These are phyloP conservation scores for Arthroderma sp. DNA, from an alignment of 2,329 filamentous ascomycete species.

Conservation along the genomic window DNA sequence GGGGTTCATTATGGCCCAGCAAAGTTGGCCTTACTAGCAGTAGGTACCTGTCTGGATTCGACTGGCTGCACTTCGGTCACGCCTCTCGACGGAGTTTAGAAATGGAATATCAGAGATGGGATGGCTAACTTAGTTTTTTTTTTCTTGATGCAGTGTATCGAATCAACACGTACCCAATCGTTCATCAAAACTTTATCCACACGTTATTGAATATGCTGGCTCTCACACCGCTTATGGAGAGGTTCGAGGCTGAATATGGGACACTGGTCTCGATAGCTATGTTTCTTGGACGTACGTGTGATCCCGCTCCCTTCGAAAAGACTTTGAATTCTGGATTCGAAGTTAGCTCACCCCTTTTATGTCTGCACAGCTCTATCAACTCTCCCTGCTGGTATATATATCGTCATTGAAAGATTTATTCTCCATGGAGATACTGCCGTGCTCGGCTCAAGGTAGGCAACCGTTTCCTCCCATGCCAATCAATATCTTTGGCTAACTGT, in stretches of 20 bases:
- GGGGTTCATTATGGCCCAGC: conserved; percentile 66
- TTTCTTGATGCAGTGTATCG: conserved; percentile 56
- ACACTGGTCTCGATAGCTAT: conserved; percentile 76
- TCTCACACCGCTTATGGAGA: conserved; percentile 74
- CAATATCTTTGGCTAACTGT: not conserved
- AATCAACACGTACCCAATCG: conserved; percentile 79
- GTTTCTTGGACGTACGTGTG: conserved; percentile 73
- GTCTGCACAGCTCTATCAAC: conserved; percentile 52
- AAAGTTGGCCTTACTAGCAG: conserved; percentile 59
- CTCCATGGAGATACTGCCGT: conserved; percentile 59
- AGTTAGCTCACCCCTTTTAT: not conserved
- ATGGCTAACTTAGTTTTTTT: not conserved
- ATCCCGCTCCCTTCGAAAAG: not conserved
- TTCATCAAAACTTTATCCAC: conserved; percentile 73
- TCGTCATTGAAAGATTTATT: conserved; percentile 61
- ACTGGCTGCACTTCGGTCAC: not conserved
- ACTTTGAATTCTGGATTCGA: no score
- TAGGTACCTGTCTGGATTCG: conserved; percentile 33
- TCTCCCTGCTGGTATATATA: conserved; percentile 69
- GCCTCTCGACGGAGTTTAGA: not conserved
- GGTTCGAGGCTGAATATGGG: conserved; percentile 86
- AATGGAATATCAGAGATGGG: not conserved
- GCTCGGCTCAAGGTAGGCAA: conserved; percentile 63
- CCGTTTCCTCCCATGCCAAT: not conserved
- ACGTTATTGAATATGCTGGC: conserved; percentile 66